Percentiles rank a stretch among this genome's conserved stretches.
Evolutionary conservation across 2,329 filamentous ascomycete genomes (phyloP).

Genomic region (Fusarium cyanostomum): DNA sequence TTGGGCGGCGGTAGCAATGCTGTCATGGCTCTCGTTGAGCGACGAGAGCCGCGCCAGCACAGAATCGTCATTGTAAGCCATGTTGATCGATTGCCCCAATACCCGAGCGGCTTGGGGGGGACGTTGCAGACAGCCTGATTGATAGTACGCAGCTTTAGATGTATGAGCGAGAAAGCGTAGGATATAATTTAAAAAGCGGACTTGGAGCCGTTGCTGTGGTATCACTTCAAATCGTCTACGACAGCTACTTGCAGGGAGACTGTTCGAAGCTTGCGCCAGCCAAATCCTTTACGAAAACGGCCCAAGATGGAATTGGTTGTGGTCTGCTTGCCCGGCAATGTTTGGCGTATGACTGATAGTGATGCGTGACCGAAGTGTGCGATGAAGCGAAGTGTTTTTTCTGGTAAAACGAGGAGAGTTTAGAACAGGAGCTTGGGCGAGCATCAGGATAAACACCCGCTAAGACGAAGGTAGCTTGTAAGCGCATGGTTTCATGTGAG

Average conservation of each 20-base stretch:
- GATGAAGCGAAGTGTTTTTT: constrained; percentile 35
- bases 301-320: constrained; percentile 13
- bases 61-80: constrained; percentile 97
- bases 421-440: constrained; percentile 36
- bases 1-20: constrained; percentile 94
- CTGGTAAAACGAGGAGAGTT: constrained; percentile 39
- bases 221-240: constrained; percentile 43
- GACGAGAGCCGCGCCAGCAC: constrained; percentile 94
- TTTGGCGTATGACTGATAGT: constrained; percentile 22
- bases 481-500: constrained; percentile 28
- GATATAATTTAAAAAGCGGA: constrained; percentile 35
- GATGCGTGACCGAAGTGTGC: constrained; percentile 30
- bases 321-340: constrained; percentile 16
- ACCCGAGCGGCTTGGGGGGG: background rate
- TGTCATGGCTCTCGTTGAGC: constrained; percentile 96
- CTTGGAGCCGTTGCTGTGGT: constrained; percentile 40
- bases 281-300: constrained; percentile 14
- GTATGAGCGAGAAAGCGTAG: constrained; percentile 14
- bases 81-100: constrained; percentile 49
- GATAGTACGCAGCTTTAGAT: constrained; percentile 1
- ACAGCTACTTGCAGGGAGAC: constrained; percentile 42
- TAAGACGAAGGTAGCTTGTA: constrained; percentile 37
- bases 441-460: constrained; percentile 37
- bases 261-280: constrained; percentile 32
- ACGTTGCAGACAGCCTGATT: background rate